Conservation (phyloP, 192 early-diverging fungal species). For the Linderina pennispora region DNA sequence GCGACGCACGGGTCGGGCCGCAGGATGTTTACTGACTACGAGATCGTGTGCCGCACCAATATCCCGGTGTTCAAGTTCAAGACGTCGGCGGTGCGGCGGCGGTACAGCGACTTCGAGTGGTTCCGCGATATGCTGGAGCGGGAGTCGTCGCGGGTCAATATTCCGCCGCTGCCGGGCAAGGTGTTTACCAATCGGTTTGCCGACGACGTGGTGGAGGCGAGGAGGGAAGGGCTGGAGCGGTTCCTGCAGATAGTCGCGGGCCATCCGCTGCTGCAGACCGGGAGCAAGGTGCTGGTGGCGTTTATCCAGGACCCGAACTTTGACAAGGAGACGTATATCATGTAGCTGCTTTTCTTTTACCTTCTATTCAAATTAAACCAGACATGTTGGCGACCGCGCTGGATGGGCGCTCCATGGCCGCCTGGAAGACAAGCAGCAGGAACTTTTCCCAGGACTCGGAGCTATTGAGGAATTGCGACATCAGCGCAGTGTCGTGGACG, state of each 20-base stretch:
- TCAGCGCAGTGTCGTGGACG: background rate
- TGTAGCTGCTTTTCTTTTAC: constrained; percentile 1
- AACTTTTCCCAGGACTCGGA: constrained; percentile 5
- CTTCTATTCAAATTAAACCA: background rate
- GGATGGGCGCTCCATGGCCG: constrained; percentile 4
- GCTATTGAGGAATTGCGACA: background rate
- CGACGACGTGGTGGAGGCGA: constrained; percentile 93
- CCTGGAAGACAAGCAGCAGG: constrained; percentile 5
- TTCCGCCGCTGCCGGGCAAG: constrained; percentile 93
- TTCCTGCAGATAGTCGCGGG: constrained; percentile 96
- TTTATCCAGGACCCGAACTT: constrained; percentile 95
- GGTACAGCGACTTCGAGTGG: constrained; percentile 99
- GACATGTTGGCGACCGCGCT: background rate
- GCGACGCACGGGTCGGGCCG: constrained; percentile 74
- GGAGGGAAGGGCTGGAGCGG: constrained; percentile 83
- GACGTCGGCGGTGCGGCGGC: constrained; percentile 73
- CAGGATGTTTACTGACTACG: constrained; percentile 92
- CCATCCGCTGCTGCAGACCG: constrained; percentile 96
- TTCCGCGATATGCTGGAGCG: constrained; percentile 90
- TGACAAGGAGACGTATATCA: constrained; percentile 62
- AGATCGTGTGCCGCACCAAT: constrained; percentile 94
- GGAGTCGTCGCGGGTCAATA: constrained; percentile 88
- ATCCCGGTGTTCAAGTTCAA: constrained; percentile 94
- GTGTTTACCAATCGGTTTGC: constrained; percentile 92
- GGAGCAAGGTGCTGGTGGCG: constrained; percentile 85